A percentile compares a stretch with the other conserved stretches of the same genome.
Conservation (phyloP, 176 grass and related monocot species). For the Microstegium vimineum region DNA sequence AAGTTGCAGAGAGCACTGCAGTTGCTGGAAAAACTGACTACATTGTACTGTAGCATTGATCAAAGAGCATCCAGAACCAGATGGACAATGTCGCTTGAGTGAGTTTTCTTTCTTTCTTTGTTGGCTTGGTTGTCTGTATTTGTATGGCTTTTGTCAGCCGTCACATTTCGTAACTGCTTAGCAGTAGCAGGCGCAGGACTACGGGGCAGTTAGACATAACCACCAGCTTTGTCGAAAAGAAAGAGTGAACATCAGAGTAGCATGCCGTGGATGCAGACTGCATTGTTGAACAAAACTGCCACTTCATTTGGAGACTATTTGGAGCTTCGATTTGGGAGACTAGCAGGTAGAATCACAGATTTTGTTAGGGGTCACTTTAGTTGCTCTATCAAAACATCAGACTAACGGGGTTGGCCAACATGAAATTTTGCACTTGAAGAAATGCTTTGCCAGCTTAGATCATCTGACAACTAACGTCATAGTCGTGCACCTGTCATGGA, state of each 20-base stretch:
- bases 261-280: background rate
- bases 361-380: no score
- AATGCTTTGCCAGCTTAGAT: background rate
- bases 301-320: background rate
- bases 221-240: background rate
- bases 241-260: background rate
- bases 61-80: no score
- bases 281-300: background rate
- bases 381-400: background rate
- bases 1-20: background rate
- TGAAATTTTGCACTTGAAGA: background rate
- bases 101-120: no score
- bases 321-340: background rate
- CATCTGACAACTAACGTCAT: background rate
- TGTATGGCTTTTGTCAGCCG: background rate
- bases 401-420: background rate
- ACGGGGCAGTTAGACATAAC: background rate
- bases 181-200: background rate
- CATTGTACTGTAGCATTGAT: background rate
- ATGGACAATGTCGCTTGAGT: no score
- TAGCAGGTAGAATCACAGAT: background rate
- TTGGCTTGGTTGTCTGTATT: background rate
- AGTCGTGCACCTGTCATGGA: background rate
- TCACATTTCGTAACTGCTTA: no score
- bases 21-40: background rate